Percentiles rank a stretch among this genome's conserved stretches.
Conservation (phyloP, 2,329 filamentous ascomycete species). For the Alternaria arborescens region DNA sequence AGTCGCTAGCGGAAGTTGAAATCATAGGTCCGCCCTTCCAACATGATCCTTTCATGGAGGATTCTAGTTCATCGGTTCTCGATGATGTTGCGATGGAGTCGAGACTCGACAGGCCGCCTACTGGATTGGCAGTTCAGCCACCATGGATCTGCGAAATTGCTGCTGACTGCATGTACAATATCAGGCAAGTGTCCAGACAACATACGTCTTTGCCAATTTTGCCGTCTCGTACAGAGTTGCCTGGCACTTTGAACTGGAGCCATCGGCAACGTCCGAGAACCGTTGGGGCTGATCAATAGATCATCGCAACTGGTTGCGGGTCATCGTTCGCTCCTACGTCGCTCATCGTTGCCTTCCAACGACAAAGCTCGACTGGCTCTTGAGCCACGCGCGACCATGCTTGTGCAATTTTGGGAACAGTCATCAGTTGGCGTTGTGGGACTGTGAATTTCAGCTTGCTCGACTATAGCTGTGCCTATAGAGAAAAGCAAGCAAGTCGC, state of each 20-base stretch:
- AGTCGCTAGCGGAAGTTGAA: conserved; percentile 7
- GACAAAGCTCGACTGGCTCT: conserved; percentile 12
- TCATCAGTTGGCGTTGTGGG: conserved; percentile 2
- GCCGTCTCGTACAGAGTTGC: conserved; percentile 1
- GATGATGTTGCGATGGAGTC: conserved; percentile 8
- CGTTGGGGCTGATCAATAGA: background rate
- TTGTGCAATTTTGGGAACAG: background rate
- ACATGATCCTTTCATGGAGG: conserved; percentile 4
- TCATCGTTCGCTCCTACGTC: background rate
- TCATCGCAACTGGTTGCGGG: conserved; percentile 5
- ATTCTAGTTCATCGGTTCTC: background rate
- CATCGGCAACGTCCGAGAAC: conserved; percentile 1
- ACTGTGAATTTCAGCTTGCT: conserved; percentile 6
- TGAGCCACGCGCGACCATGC: background rate
- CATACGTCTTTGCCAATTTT: background rate
- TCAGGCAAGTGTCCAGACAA: background rate
- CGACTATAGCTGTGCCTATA: conserved; percentile 1
- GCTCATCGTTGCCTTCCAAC: conserved; percentile 13
- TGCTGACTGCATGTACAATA: conserved; percentile 1
- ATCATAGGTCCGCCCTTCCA: conserved; percentile 7
- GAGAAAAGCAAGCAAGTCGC: background rate
- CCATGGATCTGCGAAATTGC: conserved; percentile 7
- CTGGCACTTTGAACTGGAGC: background rate
- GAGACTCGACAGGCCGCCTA: conserved; percentile 5
- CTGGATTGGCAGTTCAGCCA: conserved; percentile 9